Evolutionary conservation across 2,329 filamentous ascomycete species (phyloP).

Genomic region (Davidsoniella virescens): DNA sequence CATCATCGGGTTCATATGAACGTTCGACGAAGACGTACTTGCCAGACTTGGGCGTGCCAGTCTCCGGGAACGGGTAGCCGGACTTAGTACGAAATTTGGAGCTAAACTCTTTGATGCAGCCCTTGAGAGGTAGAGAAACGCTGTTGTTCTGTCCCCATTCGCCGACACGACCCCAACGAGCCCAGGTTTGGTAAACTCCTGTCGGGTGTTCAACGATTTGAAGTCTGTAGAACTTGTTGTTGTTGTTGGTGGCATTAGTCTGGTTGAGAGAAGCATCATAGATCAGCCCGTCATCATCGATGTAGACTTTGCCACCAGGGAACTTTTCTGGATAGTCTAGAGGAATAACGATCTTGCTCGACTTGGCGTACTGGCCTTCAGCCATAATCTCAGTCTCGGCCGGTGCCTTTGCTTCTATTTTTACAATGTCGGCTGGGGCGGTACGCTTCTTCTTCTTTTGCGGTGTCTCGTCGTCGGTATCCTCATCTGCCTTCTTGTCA

Average conservation of each 20-base stretch:
- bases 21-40: conserved; percentile 72
- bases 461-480: not conserved
- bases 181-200: conserved; percentile 33
- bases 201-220: conserved; percentile 32
- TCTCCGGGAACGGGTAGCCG: conserved; percentile 37
- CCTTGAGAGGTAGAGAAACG: conserved; percentile 24
- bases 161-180: conserved; percentile 65
- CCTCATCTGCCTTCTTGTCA: not conserved
- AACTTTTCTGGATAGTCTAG: conserved; percentile 31
- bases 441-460: not conserved
- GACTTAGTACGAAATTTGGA: conserved; percentile 49
- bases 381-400: conserved; percentile 22
- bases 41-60: conserved; percentile 40
- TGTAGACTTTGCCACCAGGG: conserved; percentile 37
- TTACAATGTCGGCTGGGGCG: not conserved
- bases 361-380: conserved; percentile 31
- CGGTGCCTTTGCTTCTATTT: conserved; percentile 9
- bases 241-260: conserved; percentile 53
- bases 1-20: conserved; percentile 54
- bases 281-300: conserved; percentile 49
- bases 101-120: conserved; percentile 35
- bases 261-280: conserved; percentile 71
- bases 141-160: conserved; percentile 36
- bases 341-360: conserved; percentile 30
- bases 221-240: conserved; percentile 70